Base-by-base conservation (phyloP, 2,329 filamentous ascomycete species). In the Colletotrichum caudatum region DNA sequence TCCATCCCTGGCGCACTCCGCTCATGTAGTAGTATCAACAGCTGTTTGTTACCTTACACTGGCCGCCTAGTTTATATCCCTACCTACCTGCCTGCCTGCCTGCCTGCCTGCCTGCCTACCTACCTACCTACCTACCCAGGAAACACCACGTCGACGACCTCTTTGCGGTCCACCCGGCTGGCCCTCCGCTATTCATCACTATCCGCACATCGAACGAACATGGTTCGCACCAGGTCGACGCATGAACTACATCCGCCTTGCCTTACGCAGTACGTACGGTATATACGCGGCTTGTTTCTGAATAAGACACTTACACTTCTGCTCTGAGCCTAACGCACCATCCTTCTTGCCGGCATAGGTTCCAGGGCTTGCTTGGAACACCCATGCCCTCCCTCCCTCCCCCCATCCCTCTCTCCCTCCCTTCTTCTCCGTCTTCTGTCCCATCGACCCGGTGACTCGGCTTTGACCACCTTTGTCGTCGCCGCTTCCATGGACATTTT, bases 161-260 rank as follows among this genome's bases (percentile, higher is more conserved):
- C 46, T 48, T 12, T 8, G 46, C n/a, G 23, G n/a, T 26, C 61
- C 26, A 67, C 50, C 59, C 26, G 12, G 41, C 66, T 56, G 67
- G 57, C 59, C 39, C 48, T 16, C 67, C 48, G 48, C 50, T 63
- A 35, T 67, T 33, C 59, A 62, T 48, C 12, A 20, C 46, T 48
- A 23, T 23, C 20, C 20, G 46, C 14, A 37, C 59, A 70, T 70
- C 48, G 67, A 70, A 70, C 41, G 67, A 69, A 66, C 67, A 48
- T 54, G 63, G 48, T 53, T 66, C 48, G 67, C 48, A 70, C 53
- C 6, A 35, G 51, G 23, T 37, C 18, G 18, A 56, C 46, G 46
- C 56, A 48, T 66, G 29, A n/a, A 23, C 46, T 16, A 39, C 46
- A 41, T 41, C 46, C 48, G 63, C 67, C 57, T 68, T 63, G 56